These are phyloP conservation scores for Syzygium aqueum DNA, from an alignment of 345 rosid species.

Conservation along the genomic window DNA sequence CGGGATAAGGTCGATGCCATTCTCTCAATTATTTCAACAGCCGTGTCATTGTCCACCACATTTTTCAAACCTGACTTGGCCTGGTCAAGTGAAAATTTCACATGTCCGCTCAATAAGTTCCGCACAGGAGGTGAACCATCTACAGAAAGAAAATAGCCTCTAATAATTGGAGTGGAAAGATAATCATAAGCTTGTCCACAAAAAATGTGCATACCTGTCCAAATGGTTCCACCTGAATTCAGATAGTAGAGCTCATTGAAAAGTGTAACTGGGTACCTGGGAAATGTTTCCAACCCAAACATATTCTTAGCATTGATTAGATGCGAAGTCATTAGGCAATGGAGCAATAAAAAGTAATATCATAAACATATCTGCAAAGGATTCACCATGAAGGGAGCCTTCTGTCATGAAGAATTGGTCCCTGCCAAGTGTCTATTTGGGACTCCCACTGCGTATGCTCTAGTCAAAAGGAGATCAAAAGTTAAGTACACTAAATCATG, in stretches of 20 bases:
- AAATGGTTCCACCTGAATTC: conserved; percentile 81
- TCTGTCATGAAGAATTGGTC: conserved; percentile 78
- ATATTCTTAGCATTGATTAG: background rate
- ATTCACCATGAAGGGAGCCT: conserved; percentile 78
- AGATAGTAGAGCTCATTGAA: conserved; percentile 95
- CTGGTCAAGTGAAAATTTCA: conserved; percentile 70
- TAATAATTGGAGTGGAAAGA: background rate
- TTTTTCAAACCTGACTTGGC: conserved; percentile 29
- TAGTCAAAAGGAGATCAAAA: conserved; percentile 7
- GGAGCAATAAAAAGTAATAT: background rate
- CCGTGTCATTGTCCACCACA: conserved; percentile 28
- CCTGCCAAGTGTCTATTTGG: conserved; percentile 81
- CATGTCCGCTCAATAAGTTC: conserved; percentile 48
- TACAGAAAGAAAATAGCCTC: conserved; percentile 9
- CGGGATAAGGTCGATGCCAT: conserved; percentile 56
- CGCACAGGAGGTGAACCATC: conserved; percentile 77
- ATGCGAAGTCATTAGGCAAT: background rate
- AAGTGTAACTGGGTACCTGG: conserved; percentile 79
- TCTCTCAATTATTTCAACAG: conserved; percentile 58
- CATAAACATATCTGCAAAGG: background rate
- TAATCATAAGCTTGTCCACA: background rate
- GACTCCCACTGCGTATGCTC: conserved; percentile 79
- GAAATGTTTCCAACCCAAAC: conserved; percentile 1
- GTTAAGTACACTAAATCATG: background rate
- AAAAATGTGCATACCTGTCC: conserved; percentile 49